Percentiles rank a stretch among this genome's conserved stretches.
These are phyloP conservation scores for Syzygium oleosum DNA, from an alignment of 345 rosid genomes.

Conservation along the genomic window DNA sequence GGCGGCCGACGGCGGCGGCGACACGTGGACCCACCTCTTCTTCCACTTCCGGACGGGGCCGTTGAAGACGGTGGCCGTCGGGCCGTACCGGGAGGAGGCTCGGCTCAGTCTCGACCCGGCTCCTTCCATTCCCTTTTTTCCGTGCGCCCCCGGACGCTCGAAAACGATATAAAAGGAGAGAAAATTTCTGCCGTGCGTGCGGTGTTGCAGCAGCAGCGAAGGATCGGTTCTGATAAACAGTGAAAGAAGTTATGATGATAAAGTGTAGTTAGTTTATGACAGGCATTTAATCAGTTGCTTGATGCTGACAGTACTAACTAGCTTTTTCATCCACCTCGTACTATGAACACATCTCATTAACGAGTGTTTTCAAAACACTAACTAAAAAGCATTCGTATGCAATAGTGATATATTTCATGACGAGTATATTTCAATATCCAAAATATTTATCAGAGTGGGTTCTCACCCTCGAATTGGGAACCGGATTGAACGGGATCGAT, in stretches of 20 bases:
- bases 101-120: constrained; percentile 85
- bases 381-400: neutral
- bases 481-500: fast-evolving
- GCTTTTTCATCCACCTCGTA: neutral
- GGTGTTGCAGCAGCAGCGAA: neutral
- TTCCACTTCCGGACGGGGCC: constrained; percentile 97
- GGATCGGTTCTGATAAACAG: neutral
- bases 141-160: neutral
- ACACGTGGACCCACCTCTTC: constrained; percentile 96
- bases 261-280: neutral
- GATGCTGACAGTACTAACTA: neutral
- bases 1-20: constrained; percentile 13
- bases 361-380: fast-evolving
- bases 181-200: neutral
- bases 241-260: neutral
- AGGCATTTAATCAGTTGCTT: neutral
- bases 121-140: constrained; percentile 49
- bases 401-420: neutral
- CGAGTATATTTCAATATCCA: too few species aligned
- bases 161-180: neutral
- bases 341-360: neutral
- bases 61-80: constrained; percentile 59
- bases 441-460: too few species aligned
- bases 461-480: too few species aligned
- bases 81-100: constrained; percentile 70